phyloP scores from a whole-genome alignment of 192 early-diverging fungal species.

The Mortierella hygrophila region DNA sequence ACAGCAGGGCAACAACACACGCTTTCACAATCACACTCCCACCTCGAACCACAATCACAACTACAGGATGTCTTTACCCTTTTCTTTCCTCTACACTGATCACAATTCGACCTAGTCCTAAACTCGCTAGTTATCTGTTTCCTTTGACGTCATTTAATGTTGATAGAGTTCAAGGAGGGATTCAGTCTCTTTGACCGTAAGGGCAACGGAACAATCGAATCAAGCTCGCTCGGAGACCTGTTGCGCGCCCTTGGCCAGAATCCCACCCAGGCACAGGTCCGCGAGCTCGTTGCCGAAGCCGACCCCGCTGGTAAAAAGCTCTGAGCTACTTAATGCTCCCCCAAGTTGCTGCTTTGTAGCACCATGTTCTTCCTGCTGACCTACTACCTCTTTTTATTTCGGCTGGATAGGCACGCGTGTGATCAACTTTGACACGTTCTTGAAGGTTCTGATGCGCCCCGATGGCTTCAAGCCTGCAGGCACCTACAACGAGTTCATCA shows the following conservation, averaged over 20 bases:
- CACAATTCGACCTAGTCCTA: not conserved
- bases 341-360: no score
- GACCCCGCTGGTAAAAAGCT: conserved; percentile 55
- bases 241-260: conserved; percentile 85
- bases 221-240: conserved; percentile 76
- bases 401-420: conserved; percentile 2
- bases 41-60: not conserved
- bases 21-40: not conserved
- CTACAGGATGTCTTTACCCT: not conserved
- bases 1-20: not conserved
- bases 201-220: conserved; percentile 76
- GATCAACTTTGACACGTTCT: conserved; percentile 78
- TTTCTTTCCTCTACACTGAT: not conserved
- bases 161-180: conserved; percentile 80
- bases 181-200: conserved; percentile 86
- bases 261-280: conserved; percentile 82
- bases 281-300: conserved; percentile 65
- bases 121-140: not conserved
- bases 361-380: not conserved
- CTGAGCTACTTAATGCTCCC: not conserved
- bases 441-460: conserved; percentile 78
- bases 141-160: not conserved
- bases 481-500: conserved; percentile 82
- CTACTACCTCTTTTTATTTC: not conserved
- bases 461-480: conserved; percentile 79